Base-by-base conservation (phyloP, 225 moss, liverwort and hornwort species). In the Neckera pumila region DNA sequence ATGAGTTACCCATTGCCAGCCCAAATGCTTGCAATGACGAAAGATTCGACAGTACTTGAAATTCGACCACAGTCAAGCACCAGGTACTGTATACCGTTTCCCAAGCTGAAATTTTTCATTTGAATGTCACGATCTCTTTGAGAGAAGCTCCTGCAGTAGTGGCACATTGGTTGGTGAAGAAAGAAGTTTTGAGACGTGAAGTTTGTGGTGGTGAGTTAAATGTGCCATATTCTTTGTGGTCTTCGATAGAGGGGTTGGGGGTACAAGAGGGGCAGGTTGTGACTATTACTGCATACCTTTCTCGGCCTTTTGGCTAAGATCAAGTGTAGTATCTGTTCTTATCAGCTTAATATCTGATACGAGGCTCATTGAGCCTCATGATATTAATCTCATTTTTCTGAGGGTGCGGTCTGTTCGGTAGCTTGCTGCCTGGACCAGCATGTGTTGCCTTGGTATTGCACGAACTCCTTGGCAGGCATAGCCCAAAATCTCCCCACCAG, bases 281-380 rank as follows among this genome's bases (percentile, higher is more conserved):
- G 4, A 1, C 4, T 0, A 2, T 0, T 88, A 84, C 82, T 71
- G 70, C 3, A 92, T 94, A 93, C 89, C 93, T 92, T 96, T 92
- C 95, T 96, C 92, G 93, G 92, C 96, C 95, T 95, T 94, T 95
- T 94, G 97, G 93, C 95, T 94, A 94, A 96, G 96, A 95, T 92
- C 90, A 94, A 93, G 93, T 94, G 94, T 92, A 94, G 96, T 95
- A 94, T 94, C 93, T 96, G 96, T 94, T 95, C 93, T 94, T 95
- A 93, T 94, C 94, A 94, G 95, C 95, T 93, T 93, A 92, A 91
- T 96, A 95, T 94, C 93, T 97, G 95, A 92, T 93, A 95, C 87
- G 92, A 89, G 92, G 90, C 62, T 87, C 95, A 91, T 91, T 86
- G 91, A 88, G 34, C 62, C 87, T 89, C 92, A 90, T 82, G 93